Base-by-base conservation (phyloP, 208 protist species). In the Leishmania turanica region DNA sequence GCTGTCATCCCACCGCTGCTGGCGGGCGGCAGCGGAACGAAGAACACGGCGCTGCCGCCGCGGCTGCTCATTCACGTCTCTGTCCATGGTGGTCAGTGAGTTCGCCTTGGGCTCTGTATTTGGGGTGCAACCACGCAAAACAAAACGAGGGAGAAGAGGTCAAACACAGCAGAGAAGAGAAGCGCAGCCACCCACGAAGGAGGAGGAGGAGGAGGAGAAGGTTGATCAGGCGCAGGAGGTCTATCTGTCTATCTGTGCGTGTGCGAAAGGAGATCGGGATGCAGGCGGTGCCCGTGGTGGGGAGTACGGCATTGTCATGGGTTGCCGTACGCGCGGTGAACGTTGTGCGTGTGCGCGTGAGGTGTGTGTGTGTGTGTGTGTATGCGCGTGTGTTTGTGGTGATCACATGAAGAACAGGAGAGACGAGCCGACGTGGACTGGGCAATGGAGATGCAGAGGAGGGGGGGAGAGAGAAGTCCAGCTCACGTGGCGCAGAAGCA, bases 11-110 rank as follows among this genome's bases (percentile, higher is more conserved):
- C 62, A 40, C 31, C 24, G 62, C 37, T 75, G 60, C 34, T 65
- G 60, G 13, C 37, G 72, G 6, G 77, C 82, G 51, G 69, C 72
- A 27, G 78, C 76, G 45, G 65, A 66, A 17, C 69, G 82, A 19
- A 84, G 34, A 27, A 79, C 80, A 54, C 75, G 71, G 15, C 77
- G 81, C 69, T 47, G 77, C 80, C 74, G 60, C 70, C 58, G 49
- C 65, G 60, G 49, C 47, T 64, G 77, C 34, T 40, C 37, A 51
- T 65, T 69, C 49, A 5, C 31, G 53, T 75, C 53, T 15, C 31
- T 40, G 34, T 80, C 70, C 78, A 81, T 81, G 0, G 49, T 0
- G 27, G 15, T 15, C 31, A 68, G 62, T 1, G 62, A 34, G 31
- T 68, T 11, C 27, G 13, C 27, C 3, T 8, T 8, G 62, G n/a